A percentile compares a stretch with the other conserved stretches of the same genome.
Conservation (phyloP, 805 yeast genomes). For the Kazachstania psychrophila region DNA sequence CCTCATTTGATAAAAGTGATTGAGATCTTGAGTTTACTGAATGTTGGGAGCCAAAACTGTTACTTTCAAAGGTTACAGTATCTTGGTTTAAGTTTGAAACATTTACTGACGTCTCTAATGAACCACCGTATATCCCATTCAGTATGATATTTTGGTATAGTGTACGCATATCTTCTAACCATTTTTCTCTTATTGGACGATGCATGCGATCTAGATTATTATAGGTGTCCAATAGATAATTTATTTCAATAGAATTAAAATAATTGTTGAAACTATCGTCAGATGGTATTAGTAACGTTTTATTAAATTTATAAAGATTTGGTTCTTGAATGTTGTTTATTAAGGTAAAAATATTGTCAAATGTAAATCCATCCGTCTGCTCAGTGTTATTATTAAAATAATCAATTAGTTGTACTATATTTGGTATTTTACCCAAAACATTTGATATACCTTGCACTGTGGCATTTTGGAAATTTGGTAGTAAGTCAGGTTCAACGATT, state of each 20-base stretch:
- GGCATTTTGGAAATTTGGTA: slow-evolving; percentile 55
- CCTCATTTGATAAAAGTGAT: slow-evolving; percentile 33
- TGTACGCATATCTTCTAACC: slow-evolving; percentile 15
- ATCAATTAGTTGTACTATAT: slow-evolving; percentile 28
- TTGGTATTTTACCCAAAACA: slow-evolving; percentile 32
- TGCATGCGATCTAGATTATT: slow-evolving; percentile 7
- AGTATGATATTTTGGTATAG: slow-evolving; percentile 30
- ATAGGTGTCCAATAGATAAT: slow-evolving; percentile 32
- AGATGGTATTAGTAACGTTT: slow-evolving; percentile 40
- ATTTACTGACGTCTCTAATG: slow-evolving; percentile 9
- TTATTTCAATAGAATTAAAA: slow-evolving; percentile 36
- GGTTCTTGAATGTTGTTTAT: neutral
- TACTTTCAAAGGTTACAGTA: slow-evolving; percentile 14
- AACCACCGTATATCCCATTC: slow-evolving; percentile 40
- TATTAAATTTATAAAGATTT: slow-evolving; percentile 11
- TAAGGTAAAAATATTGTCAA: neutral
- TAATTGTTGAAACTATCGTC: slow-evolving; percentile 31
- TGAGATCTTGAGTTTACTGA: slow-evolving; percentile 28
- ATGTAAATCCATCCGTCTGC: neutral
- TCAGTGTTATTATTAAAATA: neutral
- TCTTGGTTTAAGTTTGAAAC: slow-evolving; percentile 20
- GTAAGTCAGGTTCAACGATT: slow-evolving; percentile 49
- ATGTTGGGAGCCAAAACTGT: slow-evolving; percentile 30
- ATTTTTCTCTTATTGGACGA: slow-evolving; percentile 7
- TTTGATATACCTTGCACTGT: slow-evolving; percentile 56